Conservation (phyloP, 495 filamentous ascomycete genomes). For the Hypoxylon cercidicola region DNA sequence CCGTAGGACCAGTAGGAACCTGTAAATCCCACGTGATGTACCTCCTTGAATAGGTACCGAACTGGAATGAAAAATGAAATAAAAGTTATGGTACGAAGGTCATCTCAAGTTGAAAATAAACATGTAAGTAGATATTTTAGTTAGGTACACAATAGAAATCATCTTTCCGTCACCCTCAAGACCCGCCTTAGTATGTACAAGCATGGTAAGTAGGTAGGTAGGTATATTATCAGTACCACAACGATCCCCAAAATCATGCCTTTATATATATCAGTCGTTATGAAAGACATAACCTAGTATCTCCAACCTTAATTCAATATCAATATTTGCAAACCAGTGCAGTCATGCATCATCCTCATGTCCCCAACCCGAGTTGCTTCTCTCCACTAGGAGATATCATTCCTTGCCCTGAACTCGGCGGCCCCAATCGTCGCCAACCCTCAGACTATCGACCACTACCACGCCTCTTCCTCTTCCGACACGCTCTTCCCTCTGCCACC, state of each 20-base stretch:
- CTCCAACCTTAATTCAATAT: slow-evolving; percentile 18
- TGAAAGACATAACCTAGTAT: slow-evolving; percentile 26
- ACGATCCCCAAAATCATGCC: slow-evolving; percentile 21
- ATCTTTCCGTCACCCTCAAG: too few relatives aligned
- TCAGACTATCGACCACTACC: slow-evolving; percentile 81
- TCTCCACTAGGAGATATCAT: slow-evolving; percentile 50
- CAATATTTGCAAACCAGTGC: slow-evolving; percentile 2
- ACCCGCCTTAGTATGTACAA: too few relatives aligned
- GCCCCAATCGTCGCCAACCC: slow-evolving; percentile 85
- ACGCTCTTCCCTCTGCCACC: slow-evolving; percentile 85
- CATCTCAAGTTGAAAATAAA: too few relatives aligned
- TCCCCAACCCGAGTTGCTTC: slow-evolving; percentile 9
- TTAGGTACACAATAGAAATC: too few relatives aligned
- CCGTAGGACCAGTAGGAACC: too few relatives aligned
- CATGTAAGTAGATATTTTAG: too few relatives aligned
- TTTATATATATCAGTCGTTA: slow-evolving; percentile 31
- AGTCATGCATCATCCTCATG: slow-evolving; percentile 30
- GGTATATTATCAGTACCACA: background rate
- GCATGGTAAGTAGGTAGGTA: too few relatives aligned
- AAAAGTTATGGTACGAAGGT: too few relatives aligned
- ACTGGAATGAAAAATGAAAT: too few relatives aligned
- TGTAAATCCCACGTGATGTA: background rate
- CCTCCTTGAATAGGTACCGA: background rate
- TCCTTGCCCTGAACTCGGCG: slow-evolving; percentile 77
- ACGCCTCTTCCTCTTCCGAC: slow-evolving; percentile 88